Percentiles rank a stretch among this genome's conserved stretches.
phyloP scores from a whole-genome alignment of 192 early-diverging fungal species.

The Geranomyces michiganensis region DNA sequence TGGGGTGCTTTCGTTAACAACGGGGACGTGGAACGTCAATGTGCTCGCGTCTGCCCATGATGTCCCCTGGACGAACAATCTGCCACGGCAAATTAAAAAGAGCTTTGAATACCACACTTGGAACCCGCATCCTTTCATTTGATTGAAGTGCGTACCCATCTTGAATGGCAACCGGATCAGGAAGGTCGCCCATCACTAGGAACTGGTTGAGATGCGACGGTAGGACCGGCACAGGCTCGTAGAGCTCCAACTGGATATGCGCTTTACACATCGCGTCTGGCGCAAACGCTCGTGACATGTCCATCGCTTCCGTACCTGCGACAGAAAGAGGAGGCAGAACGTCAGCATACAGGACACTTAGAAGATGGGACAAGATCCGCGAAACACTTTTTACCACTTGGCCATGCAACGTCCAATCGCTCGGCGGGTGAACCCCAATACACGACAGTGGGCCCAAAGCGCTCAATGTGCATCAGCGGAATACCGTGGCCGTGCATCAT shows the following conservation, averaged over 20 bases:
- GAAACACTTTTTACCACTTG: not conserved
- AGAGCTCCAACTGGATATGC: slow-evolving; percentile 4
- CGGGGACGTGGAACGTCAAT: slow-evolving; percentile 3
- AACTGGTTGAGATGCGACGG: not conserved
- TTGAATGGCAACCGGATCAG: not conserved
- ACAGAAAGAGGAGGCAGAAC: not conserved
- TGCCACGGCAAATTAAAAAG: not conserved
- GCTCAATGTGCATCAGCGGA: slow-evolving; percentile 13
- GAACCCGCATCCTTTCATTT: too few species aligned
- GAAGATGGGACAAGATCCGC: too few species aligned
- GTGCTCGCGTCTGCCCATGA: slow-evolving; percentile 7
- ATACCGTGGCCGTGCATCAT: slow-evolving; percentile 31
- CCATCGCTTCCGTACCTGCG: not conserved
- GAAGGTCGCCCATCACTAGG: slow-evolving; percentile 10
- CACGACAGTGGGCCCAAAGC: slow-evolving; percentile 22
- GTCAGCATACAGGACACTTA: not conserved
- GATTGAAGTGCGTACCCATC: slow-evolving; percentile 1
- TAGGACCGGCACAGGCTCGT: not conserved
- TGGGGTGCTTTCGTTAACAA: not conserved
- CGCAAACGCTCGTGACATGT: not conserved
- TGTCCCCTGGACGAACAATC: slow-evolving; percentile 1
- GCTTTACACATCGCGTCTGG: slow-evolving; percentile 1
- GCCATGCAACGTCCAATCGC: slow-evolving; percentile 18
- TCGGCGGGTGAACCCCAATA: slow-evolving; percentile 26
- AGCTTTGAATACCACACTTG: too few species aligned